These are phyloP conservation scores for Aspergillus cavernicola DNA, from an alignment of 495 filamentous ascomycete genomes.

Conservation along the genomic window DNA sequence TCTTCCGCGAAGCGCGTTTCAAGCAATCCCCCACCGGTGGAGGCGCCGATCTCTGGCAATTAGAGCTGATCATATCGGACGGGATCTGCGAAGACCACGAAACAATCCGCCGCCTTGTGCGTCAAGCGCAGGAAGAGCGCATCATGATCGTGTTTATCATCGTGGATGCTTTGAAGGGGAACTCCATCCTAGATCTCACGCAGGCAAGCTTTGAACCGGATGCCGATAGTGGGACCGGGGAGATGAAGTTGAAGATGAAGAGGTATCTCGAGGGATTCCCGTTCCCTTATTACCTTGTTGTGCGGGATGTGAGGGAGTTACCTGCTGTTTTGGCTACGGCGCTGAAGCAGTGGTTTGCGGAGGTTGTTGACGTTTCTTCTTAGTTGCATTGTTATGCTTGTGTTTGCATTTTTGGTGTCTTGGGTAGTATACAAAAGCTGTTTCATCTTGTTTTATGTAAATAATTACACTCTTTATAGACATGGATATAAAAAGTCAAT, in stretches of 20 bases:
- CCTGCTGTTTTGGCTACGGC: constrained; percentile 83
- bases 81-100: constrained; percentile 89
- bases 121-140: constrained; percentile 83
- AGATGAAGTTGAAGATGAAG: constrained; percentile 71
- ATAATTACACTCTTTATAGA: not conserved
- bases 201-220: constrained; percentile 73
- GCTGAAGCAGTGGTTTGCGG: constrained; percentile 93
- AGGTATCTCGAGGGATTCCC: constrained; percentile 94
- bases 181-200: constrained; percentile 75
- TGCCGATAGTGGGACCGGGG: constrained; percentile 41
- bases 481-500: too few relatives aligned
- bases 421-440: constrained; percentile 4
- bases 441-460: constrained; percentile 5
- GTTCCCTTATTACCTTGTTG: constrained; percentile 92
- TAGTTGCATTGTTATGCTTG: constrained; percentile 15
- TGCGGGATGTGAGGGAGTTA: constrained; percentile 84
- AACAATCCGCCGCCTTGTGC: constrained; percentile 71
- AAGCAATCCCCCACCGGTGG: constrained; percentile 52
- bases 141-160: constrained; percentile 99
- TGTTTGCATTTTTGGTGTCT: constrained; percentile 6
- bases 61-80: constrained; percentile 88
- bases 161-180: constrained; percentile 70
- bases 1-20: constrained; percentile 73
- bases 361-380: constrained; percentile 67
- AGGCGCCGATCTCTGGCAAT: constrained; percentile 85